Evolutionary conservation across 257 asterid species (phyloP), one percentile per base, ranked within the genome.

Genomic region (Gentiana straminea): DNA sequence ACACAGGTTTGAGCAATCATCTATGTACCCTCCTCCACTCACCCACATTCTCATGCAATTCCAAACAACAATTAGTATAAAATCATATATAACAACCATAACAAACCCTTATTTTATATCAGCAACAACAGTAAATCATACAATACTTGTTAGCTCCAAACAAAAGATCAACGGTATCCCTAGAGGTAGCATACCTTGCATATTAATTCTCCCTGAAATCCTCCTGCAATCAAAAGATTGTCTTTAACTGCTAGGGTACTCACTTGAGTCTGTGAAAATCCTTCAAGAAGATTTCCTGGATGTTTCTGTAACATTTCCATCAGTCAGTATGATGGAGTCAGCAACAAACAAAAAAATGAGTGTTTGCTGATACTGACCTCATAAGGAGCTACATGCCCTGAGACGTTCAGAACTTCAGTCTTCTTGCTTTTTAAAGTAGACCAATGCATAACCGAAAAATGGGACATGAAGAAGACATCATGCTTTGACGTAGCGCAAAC

Each of bases 401-500:
- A 72, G 44, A 82, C 81, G 70, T 90, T 77, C 51, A 90, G 93
- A 67, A 90, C 83, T 81, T 90, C 94, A 13, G 81, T 64, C 69
- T 81, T 82, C 58, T 63, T 51, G 82, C 81, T 70, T 39, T 73
- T 75, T 61, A 90, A 62, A n/a, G 96, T 68, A 65, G 96, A 84
- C 97, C 94, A 90, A 68, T 90, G 96, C 70, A 86, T 62, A 63
- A 82, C 86, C 54, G 94, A 84, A 68, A 79, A 89, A 67, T 78
- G 84, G 33, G 95, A 84, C 94, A 89, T 70, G 54, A 86, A 76
- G 77, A 81, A 90, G 62, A 86, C 96, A 69, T 86, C 96, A 64
- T 90, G 96, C 68, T 90, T 84, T 57, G 97, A 73, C 46, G 96
- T 69, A 54, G 94, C 91, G 94, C 98, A 90, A 5, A 90, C 94